Base-by-base conservation (phyloP, 108 stramenopile genomes). In the Licmophora abbreviata region DNA sequence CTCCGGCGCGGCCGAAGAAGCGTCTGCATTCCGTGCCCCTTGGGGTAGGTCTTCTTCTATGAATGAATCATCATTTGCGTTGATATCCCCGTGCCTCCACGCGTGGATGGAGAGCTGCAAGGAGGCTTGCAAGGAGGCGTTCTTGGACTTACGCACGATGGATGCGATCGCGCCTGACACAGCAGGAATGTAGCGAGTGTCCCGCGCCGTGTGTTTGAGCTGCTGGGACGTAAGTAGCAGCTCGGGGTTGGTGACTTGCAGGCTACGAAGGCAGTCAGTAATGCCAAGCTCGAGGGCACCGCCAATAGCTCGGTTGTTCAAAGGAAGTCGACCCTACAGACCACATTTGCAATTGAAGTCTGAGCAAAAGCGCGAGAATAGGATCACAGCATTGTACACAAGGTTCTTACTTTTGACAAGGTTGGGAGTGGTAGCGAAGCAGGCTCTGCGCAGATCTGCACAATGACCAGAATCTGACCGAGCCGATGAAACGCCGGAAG, bases 351-450 rank as follows among this genome's bases (percentile, higher is more conserved):
- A 26, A 24, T 34, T 22, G n/a, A 54, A 29, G 18, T 32, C 29
- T 14, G 20, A 17, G 14, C 17, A 52, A 57, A 37, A 48, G 17
- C 33, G 34, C 7, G 9, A 28, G 2, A 32, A n/a, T 30, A 20
- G 32, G 44, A 17, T 3, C 15, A 42, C 41, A 5, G 9, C 2
- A 12, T 20, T 24, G 2, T 18, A 18, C 14, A 9, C 14, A 29
- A 17, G 51, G 60, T 18, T 27, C 64, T 28, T 51, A 70, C 76
- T 62, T 90, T 92, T 8, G 82, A 86, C 7, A 92, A 61, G 10
- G 89, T 83, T 29, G 89, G 89, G 42, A 92, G 76, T 28, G 85
- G 84, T 43, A 92, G 60, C 12, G 54, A 48, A 29, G 81, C 66
- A 44, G 83, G 85, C 30, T 79, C 63, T 15, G 85, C 89, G 43